Evolutionary conservation across 768 basidiomycete species (phyloP), one percentile per base, ranked within the genome.

Genomic region (Pleurotus cornucopiae): DNA sequence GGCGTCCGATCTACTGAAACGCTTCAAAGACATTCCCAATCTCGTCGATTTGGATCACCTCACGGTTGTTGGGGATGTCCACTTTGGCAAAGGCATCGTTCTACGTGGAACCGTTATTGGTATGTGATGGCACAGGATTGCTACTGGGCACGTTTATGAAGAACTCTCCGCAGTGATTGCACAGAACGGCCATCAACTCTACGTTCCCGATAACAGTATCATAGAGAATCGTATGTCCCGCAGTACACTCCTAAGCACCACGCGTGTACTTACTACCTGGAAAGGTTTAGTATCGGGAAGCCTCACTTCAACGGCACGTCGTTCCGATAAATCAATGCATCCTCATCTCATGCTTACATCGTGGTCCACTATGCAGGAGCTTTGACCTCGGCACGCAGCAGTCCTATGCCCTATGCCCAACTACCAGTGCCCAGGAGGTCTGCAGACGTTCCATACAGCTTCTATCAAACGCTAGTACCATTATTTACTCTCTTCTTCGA

Each of bases 21-120:
- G 94, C 48, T 96, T 98, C 84, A 91, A 91, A 80, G 89, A 88
- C 69, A 94, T 96, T 63, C 94, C 94, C 25, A 83, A 84, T 66
- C 89, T 97, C 61, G 72, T 91, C 59, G 94, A 97, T 66, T 77
- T 96, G 61, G 95, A 97, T 70, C 94, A 97, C 72, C 78, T 97
- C 71, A 97, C 95, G 9, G 91, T 97, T 40, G 85, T 89, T 43
- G 94, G 92, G 43, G 90, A 95, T 69, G 91, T 95, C 34, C 84
- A 85, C 76, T 94, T 95, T 69, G 92, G 93, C 18, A 84, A 88
- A 57, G 88, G 88, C 64, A 85, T 91, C 38, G 90, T 88, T 21
- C 78, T 96, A 43, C 84, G 89, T 20, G 93, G 94, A 4, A 96
- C 93, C 37, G 93, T 95, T 64, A 94, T 96, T 62, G 78, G 41